A percentile compares a stretch with the other conserved stretches of the same genome.
Conservation (phyloP, 2,329 filamentous ascomycete species). For the Fusarium beomiforme region DNA sequence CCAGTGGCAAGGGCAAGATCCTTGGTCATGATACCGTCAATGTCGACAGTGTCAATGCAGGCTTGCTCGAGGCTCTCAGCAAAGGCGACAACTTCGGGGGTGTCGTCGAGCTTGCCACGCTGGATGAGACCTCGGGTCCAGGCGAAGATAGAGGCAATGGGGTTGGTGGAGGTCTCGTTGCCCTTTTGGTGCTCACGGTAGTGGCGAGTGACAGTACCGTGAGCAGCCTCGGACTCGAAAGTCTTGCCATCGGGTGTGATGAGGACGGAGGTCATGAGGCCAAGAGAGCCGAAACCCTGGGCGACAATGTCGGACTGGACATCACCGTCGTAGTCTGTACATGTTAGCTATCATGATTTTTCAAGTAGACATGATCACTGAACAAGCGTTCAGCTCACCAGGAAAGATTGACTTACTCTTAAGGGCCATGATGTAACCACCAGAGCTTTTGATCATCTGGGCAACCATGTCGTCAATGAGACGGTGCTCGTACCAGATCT, state of each 20-base stretch:
- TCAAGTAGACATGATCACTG: not conserved
- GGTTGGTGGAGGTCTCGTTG: constrained; percentile 96
- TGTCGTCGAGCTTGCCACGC: constrained; percentile 90
- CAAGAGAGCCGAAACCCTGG: constrained; percentile 96
- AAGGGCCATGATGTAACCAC: constrained; percentile 96
- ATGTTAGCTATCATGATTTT: constrained; percentile 20
- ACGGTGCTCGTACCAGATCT: constrained; percentile 99
- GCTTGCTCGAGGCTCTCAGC: constrained; percentile 92
- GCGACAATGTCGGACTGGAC: constrained; percentile 99
- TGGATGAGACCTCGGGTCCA: constrained; percentile 96
- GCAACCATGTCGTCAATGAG: constrained; percentile 99
- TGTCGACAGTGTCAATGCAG: constrained; percentile 92
- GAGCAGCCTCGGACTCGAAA: constrained; percentile 96
- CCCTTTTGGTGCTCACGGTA: constrained; percentile 99
- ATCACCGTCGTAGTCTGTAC: constrained; percentile 93
- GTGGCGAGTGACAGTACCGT: constrained; percentile 98
- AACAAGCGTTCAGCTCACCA: constrained; percentile 11
- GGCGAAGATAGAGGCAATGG: constrained; percentile 98
- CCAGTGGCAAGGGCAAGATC: constrained; percentile 95
- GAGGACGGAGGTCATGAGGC: constrained; percentile 97
- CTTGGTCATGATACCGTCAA: constrained; percentile 99
- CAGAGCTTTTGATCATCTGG: constrained; percentile 99
- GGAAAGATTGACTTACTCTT: constrained; percentile 76
- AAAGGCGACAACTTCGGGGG: constrained; percentile 91
- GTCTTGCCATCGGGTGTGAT: constrained; percentile 97